These are phyloP conservation scores for Mucuna pruriens DNA, from an alignment of 306 rosid species.

Conservation along the genomic window DNA sequence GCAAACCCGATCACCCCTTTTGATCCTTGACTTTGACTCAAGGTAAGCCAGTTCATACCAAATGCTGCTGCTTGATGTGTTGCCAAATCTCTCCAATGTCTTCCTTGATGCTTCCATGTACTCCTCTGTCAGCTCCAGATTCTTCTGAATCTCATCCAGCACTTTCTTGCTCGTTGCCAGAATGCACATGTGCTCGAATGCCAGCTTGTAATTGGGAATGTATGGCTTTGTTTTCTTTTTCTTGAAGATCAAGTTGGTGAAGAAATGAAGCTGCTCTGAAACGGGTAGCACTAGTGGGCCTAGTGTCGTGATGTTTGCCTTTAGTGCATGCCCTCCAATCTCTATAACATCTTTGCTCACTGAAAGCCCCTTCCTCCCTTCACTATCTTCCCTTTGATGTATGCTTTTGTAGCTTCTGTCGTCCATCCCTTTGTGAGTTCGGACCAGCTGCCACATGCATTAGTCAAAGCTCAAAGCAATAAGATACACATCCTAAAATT, in stretches of 20 bases:
- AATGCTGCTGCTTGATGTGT: conserved; percentile 71
- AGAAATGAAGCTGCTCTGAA: conserved; percentile 61
- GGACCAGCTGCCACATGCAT: conserved; percentile 49
- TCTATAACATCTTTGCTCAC: conserved; percentile 58
- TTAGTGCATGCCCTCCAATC: conserved; percentile 57
- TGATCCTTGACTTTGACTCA: conserved; percentile 55
- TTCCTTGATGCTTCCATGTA: conserved; percentile 72
- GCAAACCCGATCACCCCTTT: conserved; percentile 56
- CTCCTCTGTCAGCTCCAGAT: conserved; percentile 54
- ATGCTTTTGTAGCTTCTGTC: conserved; percentile 60
- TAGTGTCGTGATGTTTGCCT: conserved; percentile 59
- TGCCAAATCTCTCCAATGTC: conserved; percentile 73
- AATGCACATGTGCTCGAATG: conserved; percentile 62
- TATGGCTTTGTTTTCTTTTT: conserved; percentile 49
- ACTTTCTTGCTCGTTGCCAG: conserved; percentile 64
- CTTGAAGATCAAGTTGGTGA: conserved; percentile 50
- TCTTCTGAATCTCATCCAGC: conserved; percentile 62
- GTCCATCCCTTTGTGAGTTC: conserved; percentile 69
- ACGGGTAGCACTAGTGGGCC: conserved; percentile 65
- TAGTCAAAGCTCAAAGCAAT: neutral
- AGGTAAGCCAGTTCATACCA: conserved; percentile 75
- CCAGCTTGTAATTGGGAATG: conserved; percentile 59
- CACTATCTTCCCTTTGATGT: conserved; percentile 53
- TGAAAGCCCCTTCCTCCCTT: conserved; percentile 53
- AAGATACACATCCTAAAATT: neutral